These are phyloP conservation scores for Saccharum spontaneum DNA, from an alignment of 176 grass and related monocot genomes.

Conservation along the genomic window DNA sequence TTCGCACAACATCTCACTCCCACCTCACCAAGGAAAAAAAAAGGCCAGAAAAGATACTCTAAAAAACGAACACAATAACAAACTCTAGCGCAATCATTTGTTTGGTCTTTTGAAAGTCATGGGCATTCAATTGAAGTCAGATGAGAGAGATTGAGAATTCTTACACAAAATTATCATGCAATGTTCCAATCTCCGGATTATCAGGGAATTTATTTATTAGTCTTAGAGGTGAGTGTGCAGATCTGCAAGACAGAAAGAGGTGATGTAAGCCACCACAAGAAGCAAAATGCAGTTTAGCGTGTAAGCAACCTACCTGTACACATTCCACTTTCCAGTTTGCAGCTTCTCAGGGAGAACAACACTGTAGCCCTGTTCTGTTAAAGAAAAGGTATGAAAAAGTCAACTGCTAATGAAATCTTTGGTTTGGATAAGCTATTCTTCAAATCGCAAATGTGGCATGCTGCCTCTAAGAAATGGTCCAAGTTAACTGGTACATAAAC, in stretches of 20 bases:
- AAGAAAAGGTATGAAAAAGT: neutral
- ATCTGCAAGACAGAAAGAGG: conserved; percentile 51
- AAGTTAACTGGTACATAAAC: neutral
- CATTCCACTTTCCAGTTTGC: conserved; percentile 97
- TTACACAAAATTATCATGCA: conserved; percentile 98
- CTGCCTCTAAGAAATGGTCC: neutral
- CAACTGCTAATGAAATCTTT: neutral
- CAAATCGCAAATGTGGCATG: neutral
- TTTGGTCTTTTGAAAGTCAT: neutral
- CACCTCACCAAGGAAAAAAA: too few species aligned
- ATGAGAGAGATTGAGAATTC: conserved; percentile 21
- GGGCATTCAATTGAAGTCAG: neutral
- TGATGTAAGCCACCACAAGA: conserved; percentile 25
- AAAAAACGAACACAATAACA: neutral
- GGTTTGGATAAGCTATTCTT: neutral
- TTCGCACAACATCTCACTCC: too few species aligned
- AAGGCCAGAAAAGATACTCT: neutral
- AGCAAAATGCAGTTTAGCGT: neutral
- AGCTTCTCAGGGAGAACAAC: conserved; percentile 88
- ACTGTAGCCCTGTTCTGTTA: conserved; percentile 81
- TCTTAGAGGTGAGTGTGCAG: conserved; percentile 63
- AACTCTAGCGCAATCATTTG: neutral
- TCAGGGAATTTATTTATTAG: conserved; percentile 55
- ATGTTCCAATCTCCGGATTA: conserved; percentile 63
- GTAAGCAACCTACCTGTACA: conserved; percentile 65